These are phyloP conservation scores for Ustilago hordei DNA, from an alignment of 1,284 basidiomycete genomes.

Conservation along the genomic window DNA sequence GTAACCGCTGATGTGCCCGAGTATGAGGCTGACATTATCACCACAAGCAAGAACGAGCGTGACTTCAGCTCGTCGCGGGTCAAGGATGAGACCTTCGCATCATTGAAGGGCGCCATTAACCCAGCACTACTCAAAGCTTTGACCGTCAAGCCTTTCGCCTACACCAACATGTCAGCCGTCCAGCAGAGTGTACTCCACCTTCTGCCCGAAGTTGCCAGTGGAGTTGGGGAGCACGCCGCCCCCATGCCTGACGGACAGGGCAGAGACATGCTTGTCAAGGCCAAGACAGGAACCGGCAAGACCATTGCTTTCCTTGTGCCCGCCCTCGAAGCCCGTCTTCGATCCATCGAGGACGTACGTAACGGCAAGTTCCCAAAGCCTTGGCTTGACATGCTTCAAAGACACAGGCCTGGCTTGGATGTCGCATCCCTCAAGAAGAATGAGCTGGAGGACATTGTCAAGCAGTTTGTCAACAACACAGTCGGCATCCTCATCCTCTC, in stretches of 20 bases:
- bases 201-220: slow-evolving; percentile 72
- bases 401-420: slow-evolving; percentile 65
- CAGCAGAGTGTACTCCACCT: slow-evolving; percentile 81
- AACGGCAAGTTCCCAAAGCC: slow-evolving; percentile 44
- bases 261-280: slow-evolving; percentile 68
- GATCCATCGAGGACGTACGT: slow-evolving; percentile 57
- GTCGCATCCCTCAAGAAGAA: slow-evolving; percentile 51
- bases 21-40: background rate
- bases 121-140: slow-evolving; percentile 63
- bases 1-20: background rate
- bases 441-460: slow-evolving; percentile 31
- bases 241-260: slow-evolving; percentile 63
- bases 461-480: slow-evolving; percentile 60
- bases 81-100: slow-evolving; percentile 55
- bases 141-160: slow-evolving; percentile 76
- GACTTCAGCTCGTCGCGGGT: slow-evolving; percentile 7
- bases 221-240: slow-evolving; percentile 22
- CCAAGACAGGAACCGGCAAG: slow-evolving; percentile 69
- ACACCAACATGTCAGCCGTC: slow-evolving; percentile 83
- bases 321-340: slow-evolving; percentile 66
- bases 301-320: slow-evolving; percentile 69
- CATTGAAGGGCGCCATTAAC: slow-evolving; percentile 49
- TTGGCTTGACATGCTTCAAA: slow-evolving; percentile 49
- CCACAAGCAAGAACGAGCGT: background rate
- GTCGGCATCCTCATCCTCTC: slow-evolving; percentile 87